These are phyloP conservation scores for Serendipita sp. DNA, from an alignment of 768 basidiomycete species.

Conservation along the genomic window DNA sequence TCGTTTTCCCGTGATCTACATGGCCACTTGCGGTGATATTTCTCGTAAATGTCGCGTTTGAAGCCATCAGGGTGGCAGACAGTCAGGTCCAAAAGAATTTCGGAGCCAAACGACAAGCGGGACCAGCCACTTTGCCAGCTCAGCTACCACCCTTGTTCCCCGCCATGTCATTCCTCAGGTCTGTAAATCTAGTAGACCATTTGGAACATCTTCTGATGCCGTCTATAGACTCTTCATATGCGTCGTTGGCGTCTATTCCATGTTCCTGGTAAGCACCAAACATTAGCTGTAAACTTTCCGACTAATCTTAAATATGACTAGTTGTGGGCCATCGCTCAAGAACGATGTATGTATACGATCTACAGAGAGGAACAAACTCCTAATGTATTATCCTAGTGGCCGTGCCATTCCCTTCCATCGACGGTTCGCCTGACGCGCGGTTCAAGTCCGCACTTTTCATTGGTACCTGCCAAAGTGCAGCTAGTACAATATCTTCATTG, in stretches of 20 bases:
- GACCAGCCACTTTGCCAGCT: background rate
- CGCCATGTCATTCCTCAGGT: background rate
- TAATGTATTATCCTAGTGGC: background rate
- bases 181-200: background rate
- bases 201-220: background rate
- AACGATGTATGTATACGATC: constrained; percentile 45
- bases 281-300: background rate
- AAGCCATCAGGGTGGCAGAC: background rate
- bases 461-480: constrained; percentile 67
- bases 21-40: constrained; percentile 68
- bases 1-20: constrained; percentile 94
- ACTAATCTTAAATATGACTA: constrained; percentile 17
- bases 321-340: constrained; percentile 90
- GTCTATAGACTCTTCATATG: constrained; percentile 48
- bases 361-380: background rate
- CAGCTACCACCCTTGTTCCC: background rate
- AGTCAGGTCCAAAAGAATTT: background rate
- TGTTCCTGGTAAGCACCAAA: constrained; percentile 55
- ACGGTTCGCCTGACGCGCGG: constrained; percentile 40
- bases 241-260: constrained; percentile 76
- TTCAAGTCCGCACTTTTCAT: constrained; percentile 78
- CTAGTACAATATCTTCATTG: constrained; percentile 63
- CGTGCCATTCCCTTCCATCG: constrained; percentile 60
- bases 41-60: background rate
- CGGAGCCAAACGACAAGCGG: background rate